Conservation (phyloP, 2,329 filamentous ascomycete species). For the Cephalotrichum gorgonifer region DNA sequence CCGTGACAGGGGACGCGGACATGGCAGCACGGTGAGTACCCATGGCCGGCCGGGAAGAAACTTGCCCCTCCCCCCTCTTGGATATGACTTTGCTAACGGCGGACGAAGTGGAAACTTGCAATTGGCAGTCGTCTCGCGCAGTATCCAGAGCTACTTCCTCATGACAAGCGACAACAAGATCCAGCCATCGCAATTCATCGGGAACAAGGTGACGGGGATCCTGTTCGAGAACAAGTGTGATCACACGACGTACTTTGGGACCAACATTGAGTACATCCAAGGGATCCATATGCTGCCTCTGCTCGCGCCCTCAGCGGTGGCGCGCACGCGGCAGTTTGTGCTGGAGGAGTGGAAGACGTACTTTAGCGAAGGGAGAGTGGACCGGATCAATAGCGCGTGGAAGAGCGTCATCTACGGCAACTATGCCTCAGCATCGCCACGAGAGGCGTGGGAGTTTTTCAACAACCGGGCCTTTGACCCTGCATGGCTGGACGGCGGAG, state of each 20-base stretch:
- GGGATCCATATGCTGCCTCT: constrained; percentile 81
- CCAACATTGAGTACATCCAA: constrained; percentile 58
- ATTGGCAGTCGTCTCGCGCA: constrained; percentile 66
- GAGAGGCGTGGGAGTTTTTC: constrained; percentile 66
- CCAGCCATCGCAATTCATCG: constrained; percentile 67
- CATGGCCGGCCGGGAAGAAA: background rate
- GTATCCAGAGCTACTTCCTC: constrained; percentile 72
- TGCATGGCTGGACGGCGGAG: constrained; percentile 69
- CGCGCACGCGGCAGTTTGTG: constrained; percentile 61
- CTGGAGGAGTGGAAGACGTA: constrained; percentile 72
- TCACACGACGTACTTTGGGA: constrained; percentile 82
- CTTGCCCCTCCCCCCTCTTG: background rate
- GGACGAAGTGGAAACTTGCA: constrained; percentile 60
- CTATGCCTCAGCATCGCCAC: constrained; percentile 65
- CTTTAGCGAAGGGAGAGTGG: constrained; percentile 59
- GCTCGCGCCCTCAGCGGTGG: constrained; percentile 55
- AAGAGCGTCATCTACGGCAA: constrained; percentile 77
- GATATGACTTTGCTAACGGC: background rate
- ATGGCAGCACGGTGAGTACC: constrained; percentile 63
- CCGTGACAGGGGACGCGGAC: constrained; percentile 60
- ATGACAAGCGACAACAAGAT: constrained; percentile 58
- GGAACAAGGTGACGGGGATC: constrained; percentile 63
- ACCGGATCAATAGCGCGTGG: constrained; percentile 66
- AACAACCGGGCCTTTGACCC: constrained; percentile 52
- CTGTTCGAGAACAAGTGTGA: constrained; percentile 94